Conservation (phyloP, 192 early-diverging fungal genomes). For the Entomortierella parvispora region DNA sequence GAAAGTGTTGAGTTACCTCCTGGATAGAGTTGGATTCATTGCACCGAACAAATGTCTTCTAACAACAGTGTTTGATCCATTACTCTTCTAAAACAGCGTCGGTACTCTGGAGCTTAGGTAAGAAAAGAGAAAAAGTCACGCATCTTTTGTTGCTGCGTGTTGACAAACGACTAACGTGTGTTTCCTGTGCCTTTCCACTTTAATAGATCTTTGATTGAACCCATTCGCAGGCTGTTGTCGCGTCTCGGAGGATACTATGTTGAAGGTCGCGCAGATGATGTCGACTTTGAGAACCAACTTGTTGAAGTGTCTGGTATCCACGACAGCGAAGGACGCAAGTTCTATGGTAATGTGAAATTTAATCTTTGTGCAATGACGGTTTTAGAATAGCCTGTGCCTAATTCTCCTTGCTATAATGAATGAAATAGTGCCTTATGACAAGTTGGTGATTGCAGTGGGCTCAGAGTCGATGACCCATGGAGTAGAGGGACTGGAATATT, state of each 20-base stretch:
- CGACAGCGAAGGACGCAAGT: conserved; percentile 34
- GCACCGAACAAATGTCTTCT: too few relatives aligned
- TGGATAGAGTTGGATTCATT: too few relatives aligned
- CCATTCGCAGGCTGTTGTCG: conserved; percentile 59
- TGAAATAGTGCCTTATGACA: conserved; percentile 59
- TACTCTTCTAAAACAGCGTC: too few relatives aligned
- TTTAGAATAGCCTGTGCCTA: too few relatives aligned
- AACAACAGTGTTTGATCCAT: too few relatives aligned
- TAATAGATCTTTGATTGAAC: conserved; percentile 63
- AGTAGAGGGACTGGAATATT: conserved; percentile 73
- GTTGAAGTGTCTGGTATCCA: conserved; percentile 53
- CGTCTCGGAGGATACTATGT: conserved; percentile 58
- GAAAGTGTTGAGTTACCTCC: too few relatives aligned
- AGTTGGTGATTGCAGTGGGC: conserved; percentile 66
- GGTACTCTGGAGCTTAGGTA: conserved; percentile 69
- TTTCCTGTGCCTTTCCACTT: background rate
- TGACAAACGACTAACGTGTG: too few relatives aligned
- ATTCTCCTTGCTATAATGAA: background rate
- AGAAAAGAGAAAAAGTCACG: background rate
- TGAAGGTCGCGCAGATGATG: conserved; percentile 58
- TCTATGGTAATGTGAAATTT: conserved; percentile 55
- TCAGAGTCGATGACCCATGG: conserved; percentile 68
- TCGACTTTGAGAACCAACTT: conserved; percentile 61
- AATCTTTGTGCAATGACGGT: background rate
- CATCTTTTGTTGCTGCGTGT: background rate